A percentile compares a stretch with the other conserved stretches of the same genome.
These are phyloP conservation scores for Apiotrichum montevideense DNA, from an alignment of 1,284 basidiomycete species.

Conservation along the genomic window DNA sequence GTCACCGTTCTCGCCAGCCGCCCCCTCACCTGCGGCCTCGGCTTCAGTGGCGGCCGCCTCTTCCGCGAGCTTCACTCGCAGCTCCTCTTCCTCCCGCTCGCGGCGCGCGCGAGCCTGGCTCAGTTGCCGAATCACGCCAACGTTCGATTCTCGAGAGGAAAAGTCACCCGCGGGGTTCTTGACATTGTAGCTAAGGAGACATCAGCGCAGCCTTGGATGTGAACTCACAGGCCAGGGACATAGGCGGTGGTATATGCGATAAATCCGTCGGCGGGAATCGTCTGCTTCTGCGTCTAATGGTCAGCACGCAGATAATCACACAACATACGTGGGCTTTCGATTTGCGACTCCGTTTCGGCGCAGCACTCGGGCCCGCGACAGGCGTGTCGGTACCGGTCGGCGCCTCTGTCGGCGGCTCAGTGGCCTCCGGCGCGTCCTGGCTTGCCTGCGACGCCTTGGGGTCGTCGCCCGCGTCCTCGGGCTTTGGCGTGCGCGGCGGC, in stretches of 20 bases:
- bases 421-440: neutral
- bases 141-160: slow-evolving; percentile 31
- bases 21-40: neutral
- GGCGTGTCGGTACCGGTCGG: slow-evolving; percentile 5
- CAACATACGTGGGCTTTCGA: neutral
- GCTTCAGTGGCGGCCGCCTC: neutral
- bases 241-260: slow-evolving; percentile 35
- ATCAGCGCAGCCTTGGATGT: neutral
- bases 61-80: slow-evolving; percentile 6
- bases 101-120: slow-evolving; percentile 23
- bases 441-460: neutral
- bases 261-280: slow-evolving; percentile 7
- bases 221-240: slow-evolving; percentile 32
- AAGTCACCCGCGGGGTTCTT: slow-evolving; percentile 44
- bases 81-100: slow-evolving; percentile 18
- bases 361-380: slow-evolving; percentile 10
- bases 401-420: neutral
- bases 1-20: neutral
- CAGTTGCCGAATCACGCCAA: slow-evolving; percentile 34
- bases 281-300: slow-evolving; percentile 14
- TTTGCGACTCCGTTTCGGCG: slow-evolving; percentile 7
- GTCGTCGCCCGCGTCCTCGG: neutral
- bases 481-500: neutral
- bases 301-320: too few species aligned
- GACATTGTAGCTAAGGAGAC: slow-evolving; percentile 29